Base-by-base conservation (phyloP, 257 asterid species). In the Scutellaria barbata region DNA sequence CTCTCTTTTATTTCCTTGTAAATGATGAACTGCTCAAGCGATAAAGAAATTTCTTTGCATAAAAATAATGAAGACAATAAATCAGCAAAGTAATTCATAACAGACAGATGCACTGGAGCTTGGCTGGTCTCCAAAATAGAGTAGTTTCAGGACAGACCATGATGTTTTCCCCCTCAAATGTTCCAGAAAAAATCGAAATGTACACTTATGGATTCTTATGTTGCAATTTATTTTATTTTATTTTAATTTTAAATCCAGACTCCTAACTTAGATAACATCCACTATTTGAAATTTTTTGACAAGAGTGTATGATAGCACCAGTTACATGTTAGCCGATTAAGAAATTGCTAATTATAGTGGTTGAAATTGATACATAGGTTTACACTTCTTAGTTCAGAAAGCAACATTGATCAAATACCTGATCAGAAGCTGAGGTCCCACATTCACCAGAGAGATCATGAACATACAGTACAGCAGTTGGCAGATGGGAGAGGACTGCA, bases 381-480 rank as follows among this genome's bases (percentile, higher is more conserved):
- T 30, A 39, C 63, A 22, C n/a, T 14, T 17, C 54, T 13, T 45
- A 20, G 37, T 52, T 53, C 35, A 69, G 57, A 57, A 63, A 75
- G 59, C 37, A 64, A 68, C 35, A 14, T 13, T 50, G 72, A 47
- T 52, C 12, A 20, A 41, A 72, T 77, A 91, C 99, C 97, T 94
- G 99, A 89, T 91, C 97, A 67, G 97, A 89, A 63, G 97, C 92
- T 47, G 96, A 89, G 39, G 89, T 91, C 63, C 99, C 99, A 81
- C 99, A 91, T 81, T 89, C 89, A 74, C 97, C 99, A 59, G 97
- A 81, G 58, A 94, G 95, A 82, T 94, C 99, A 65, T 94, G 99
- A 73, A 94, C 97, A 76, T 84, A 94, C 74, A 94, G 92, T 50
- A 94, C 95, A 65, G 97, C 99, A 75, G 97, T 94, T 20, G 99